phyloP scores from a whole-genome alignment of 306 rosid species.

The Amphicarpaea edgeworthii region DNA sequence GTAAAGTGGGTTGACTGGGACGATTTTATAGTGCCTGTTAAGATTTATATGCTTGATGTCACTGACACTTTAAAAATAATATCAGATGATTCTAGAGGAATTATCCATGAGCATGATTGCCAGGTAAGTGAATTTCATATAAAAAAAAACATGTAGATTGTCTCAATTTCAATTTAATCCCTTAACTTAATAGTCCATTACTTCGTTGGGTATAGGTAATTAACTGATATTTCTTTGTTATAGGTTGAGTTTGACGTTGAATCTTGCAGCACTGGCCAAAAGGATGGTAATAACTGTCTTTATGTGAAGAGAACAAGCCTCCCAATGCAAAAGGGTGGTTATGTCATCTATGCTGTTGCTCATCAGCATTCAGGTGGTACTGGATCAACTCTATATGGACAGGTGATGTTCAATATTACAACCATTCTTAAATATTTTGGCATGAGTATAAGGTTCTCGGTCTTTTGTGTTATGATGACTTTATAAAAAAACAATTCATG shows the following conservation, averaged over 20 bases:
- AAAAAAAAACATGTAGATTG: neutral
- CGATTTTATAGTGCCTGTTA: conserved; percentile 64
- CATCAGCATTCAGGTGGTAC: conserved; percentile 83
- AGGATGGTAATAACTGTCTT: conserved; percentile 6
- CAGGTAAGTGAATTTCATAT: conserved; percentile 49
- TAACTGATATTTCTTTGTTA: too few species aligned
- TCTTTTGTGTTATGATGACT: neutral
- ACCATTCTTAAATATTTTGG: neutral
- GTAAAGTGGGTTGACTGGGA: conserved; percentile 83
- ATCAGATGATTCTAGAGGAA: conserved; percentile 30
- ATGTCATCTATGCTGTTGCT: conserved; percentile 72
- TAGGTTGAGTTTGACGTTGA: conserved; percentile 59
- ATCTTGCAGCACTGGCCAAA: conserved; percentile 51
- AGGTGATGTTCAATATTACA: conserved; percentile 51
- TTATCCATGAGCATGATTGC: conserved; percentile 53
- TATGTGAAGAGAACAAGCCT: conserved; percentile 46
- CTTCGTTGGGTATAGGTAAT: too few species aligned
- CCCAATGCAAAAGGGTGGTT: conserved; percentile 61
- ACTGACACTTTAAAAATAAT: conserved; percentile 58
- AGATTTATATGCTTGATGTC: conserved; percentile 70
- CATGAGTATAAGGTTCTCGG: neutral
- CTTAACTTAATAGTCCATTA: neutral
- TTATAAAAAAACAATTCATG: neutral
- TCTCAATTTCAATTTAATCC: neutral
- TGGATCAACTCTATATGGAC: conserved; percentile 71